phyloP scores from a whole-genome alignment of 2,329 filamentous ascomycete species.

The Colletotrichum sp. region DNA sequence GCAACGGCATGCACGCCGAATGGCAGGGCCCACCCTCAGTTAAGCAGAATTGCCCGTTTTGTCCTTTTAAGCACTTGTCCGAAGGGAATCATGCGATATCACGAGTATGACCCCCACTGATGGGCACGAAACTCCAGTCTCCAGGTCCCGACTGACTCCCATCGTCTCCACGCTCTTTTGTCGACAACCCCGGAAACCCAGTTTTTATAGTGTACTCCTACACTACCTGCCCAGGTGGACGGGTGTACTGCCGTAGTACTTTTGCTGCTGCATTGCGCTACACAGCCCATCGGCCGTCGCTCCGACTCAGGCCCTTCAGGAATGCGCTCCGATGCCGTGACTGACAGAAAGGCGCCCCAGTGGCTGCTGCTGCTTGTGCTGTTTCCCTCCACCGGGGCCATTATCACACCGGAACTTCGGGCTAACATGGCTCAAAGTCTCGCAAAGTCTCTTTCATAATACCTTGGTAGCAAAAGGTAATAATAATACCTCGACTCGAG shows the following conservation, averaged over 20 bases:
- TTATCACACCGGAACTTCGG: background rate
- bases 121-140: background rate
- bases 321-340: background rate
- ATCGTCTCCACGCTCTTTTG: background rate
- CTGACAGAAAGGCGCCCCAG: background rate
- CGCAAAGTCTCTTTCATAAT: background rate
- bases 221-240: background rate
- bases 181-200: background rate
- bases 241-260: background rate
- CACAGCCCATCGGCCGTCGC: background rate
- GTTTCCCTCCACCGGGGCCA: background rate
- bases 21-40: background rate
- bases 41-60: background rate
- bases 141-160: background rate
- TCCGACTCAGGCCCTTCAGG: background rate
- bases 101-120: background rate
- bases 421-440: background rate
- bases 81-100: background rate
- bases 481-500: background rate
- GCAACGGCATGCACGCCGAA: constrained; percentile 7
- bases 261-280: background rate
- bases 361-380: background rate
- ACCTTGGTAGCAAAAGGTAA: background rate
- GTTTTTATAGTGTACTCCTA: background rate
- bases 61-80: constrained; percentile 1